These are phyloP conservation scores for Licmophora abbreviata DNA, from an alignment of 108 stramenopile species.

Conservation along the genomic window DNA sequence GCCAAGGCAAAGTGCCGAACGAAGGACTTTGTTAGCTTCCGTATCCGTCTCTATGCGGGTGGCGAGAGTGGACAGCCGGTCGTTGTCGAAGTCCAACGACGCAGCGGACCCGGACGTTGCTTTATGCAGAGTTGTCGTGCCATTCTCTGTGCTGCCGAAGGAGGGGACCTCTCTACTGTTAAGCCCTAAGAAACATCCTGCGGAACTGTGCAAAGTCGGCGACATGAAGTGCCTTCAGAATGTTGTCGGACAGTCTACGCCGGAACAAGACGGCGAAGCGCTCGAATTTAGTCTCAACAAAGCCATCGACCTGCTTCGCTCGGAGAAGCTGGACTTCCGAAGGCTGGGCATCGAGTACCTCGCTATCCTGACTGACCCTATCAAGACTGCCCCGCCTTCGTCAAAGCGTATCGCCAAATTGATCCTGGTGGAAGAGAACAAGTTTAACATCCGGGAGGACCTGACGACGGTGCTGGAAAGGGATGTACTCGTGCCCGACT, in stretches of 20 bases:
- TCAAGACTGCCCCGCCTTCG: constrained; percentile 41
- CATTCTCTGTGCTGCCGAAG: constrained; percentile 63
- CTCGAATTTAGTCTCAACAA: constrained; percentile 30
- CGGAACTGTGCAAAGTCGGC: constrained; percentile 24
- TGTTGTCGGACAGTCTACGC: constrained; percentile 4
- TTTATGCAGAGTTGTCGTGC: constrained; percentile 62
- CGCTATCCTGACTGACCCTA: constrained; percentile 40
- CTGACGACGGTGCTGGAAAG: constrained; percentile 22
- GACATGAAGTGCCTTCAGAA: constrained; percentile 45
- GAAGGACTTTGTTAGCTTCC: constrained; percentile 55
- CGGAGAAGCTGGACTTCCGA: constrained; percentile 35
- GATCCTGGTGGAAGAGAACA: constrained; percentile 32
- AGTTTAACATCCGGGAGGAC: constrained; percentile 20
- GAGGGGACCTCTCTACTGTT: constrained; percentile 11
- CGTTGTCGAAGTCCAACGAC: constrained; percentile 62
- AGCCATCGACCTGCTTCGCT: constrained; percentile 40
- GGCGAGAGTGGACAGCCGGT: constrained; percentile 34
- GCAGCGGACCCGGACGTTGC: constrained; percentile 43
- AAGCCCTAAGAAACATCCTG: constrained; percentile 10
- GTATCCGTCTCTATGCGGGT: constrained; percentile 51
- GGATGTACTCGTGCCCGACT: constrained; percentile 19
- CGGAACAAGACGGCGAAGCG: constrained; percentile 22
- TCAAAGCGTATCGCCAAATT: constrained; percentile 36
- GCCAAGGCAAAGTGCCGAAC: constrained; percentile 61
- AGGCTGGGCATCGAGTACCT: constrained; percentile 64